Evolutionary conservation across 306 rosid genomes (phyloP).

Genomic region (Astragalus membranaceus): DNA sequence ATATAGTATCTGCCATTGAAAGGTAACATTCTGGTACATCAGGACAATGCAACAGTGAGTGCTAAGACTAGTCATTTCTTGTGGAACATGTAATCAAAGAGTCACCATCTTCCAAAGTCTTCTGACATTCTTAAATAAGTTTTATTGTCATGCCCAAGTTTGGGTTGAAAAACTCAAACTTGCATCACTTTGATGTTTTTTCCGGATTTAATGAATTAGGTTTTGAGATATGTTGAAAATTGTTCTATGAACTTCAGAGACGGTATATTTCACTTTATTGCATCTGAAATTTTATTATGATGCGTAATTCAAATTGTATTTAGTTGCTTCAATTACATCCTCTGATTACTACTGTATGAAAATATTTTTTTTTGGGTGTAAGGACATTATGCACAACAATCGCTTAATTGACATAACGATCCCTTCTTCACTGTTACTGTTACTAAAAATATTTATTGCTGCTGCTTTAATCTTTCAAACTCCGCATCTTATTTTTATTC

Average conservation of each 20-base stretch:
- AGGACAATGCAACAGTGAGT: neutral
- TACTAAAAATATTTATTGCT: neutral
- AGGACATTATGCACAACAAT: neutral
- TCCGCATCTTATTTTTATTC: neutral
- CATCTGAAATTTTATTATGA: neutral
- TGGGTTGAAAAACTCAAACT: neutral
- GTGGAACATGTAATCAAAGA: slow-evolving; percentile 9
- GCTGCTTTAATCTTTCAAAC: slow-evolving; percentile 6
- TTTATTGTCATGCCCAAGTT: neutral
- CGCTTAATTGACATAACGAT: neutral
- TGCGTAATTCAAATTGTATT: neutral
- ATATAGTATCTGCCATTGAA: neutral
- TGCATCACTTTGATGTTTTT: neutral
- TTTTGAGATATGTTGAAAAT: neutral
- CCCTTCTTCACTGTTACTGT: neutral
- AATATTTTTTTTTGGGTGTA: neutral
- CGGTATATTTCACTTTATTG: neutral
- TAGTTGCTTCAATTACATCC: neutral
- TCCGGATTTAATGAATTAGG: neutral
- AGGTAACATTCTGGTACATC: slow-evolving; percentile 1
- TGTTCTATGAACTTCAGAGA: slow-evolving; percentile 4
- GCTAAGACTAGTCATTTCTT: slow-evolving; percentile 7
- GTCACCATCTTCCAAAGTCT: slow-evolving; percentile 7
- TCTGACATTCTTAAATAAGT: neutral
- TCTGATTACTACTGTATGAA: neutral